A percentile compares a stretch with the other conserved stretches of the same genome.
phyloP scores from a whole-genome alignment of 768 basidiomycete species.

The Paxillus ammoniavirescens region DNA sequence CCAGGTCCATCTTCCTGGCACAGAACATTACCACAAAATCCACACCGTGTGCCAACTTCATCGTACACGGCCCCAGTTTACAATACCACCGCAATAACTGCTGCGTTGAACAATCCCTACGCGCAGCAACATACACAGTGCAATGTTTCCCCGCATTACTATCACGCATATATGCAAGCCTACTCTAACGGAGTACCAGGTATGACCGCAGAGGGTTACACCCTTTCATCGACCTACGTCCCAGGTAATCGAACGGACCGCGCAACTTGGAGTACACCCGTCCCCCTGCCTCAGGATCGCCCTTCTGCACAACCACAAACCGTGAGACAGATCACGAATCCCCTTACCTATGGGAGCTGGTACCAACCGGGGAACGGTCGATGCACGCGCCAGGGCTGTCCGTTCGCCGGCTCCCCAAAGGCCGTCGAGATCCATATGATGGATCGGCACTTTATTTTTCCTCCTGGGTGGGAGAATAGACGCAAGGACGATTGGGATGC shows the following conservation, averaged over 20 bases:
- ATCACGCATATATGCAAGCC: conserved; percentile 50
- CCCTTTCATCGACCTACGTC: conserved; percentile 38
- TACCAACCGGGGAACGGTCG: conserved; percentile 59
- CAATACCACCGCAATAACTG: conserved; percentile 25
- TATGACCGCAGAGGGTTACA: conserved; percentile 36
- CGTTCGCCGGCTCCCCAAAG: conserved; percentile 67
- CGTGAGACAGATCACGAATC: conserved; percentile 14
- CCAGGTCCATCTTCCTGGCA: conserved; percentile 1
- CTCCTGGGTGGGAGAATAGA: conserved; percentile 63
- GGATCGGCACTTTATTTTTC: conserved; percentile 87
- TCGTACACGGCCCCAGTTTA: conserved; percentile 16
- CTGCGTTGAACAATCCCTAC: conserved; percentile 29
- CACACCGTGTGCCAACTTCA: not conserved
- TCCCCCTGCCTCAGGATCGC: conserved; percentile 1
- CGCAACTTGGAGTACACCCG: not conserved
- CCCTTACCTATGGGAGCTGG: conserved; percentile 40
- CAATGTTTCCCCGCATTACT: conserved; percentile 49
- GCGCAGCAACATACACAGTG: conserved; percentile 26
- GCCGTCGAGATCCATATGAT: conserved; percentile 80
- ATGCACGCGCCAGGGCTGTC: conserved; percentile 64
- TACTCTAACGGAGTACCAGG: conserved; percentile 14
- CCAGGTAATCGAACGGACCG: conserved; percentile 13
- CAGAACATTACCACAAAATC: not conserved
- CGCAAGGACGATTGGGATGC: conserved; percentile 72
- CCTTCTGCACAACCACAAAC: conserved; percentile 1